Conservation (phyloP, 768 basidiomycete species). For the Naganishia randhawae region DNA sequence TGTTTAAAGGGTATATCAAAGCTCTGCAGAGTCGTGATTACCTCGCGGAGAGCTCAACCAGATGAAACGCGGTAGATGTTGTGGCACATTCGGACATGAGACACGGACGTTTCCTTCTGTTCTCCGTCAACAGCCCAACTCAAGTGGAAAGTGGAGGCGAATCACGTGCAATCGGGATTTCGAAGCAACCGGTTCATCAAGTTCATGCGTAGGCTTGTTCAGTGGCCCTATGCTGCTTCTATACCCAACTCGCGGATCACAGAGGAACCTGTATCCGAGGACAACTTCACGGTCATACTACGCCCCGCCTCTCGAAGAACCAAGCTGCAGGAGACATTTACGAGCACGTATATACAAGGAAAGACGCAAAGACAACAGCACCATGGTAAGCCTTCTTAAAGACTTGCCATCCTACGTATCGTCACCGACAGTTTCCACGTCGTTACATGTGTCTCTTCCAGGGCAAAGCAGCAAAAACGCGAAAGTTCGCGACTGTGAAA, state of each 20-base stretch:
- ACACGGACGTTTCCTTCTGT: background rate
- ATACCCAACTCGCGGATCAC: background rate
- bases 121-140: background rate
- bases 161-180: constrained; percentile 12
- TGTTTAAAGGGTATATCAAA: background rate
- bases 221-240: too few species aligned
- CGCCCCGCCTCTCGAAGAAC: background rate
- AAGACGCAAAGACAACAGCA: background rate
- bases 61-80: constrained; percentile 19
- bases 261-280: background rate
- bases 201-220: too few species aligned
- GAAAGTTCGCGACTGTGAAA: constrained; percentile 92
- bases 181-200: background rate
- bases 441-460: constrained; percentile 41
- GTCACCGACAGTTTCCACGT: background rate
- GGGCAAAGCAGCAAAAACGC: constrained; percentile 88
- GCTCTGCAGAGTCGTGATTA: background rate
- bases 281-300: background rate
- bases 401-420: background rate
- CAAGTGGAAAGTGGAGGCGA: constrained; percentile 1
- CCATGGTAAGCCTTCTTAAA: constrained; percentile 1
- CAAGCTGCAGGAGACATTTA: background rate
- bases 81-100: background rate
- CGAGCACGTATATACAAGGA: background rate
- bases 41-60: too few species aligned